A percentile compares a stretch with the other conserved stretches of the same genome.
Conservation (phyloP, 2,329 filamentous ascomycete species). For the Domatiomyces globalis region DNA sequence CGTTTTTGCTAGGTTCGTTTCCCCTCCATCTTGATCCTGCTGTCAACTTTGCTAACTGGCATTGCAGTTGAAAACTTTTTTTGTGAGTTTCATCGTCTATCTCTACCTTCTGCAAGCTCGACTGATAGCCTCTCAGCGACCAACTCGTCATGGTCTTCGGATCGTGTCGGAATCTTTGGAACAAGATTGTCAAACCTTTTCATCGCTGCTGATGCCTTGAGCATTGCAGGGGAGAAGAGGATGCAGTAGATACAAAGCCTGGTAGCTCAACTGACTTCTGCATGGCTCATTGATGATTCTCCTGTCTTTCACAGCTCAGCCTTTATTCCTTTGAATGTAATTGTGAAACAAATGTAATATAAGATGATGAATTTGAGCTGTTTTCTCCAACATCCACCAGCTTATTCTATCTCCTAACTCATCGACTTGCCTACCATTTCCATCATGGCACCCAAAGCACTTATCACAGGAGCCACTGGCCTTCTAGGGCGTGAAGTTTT, state of each 20-base stretch:
- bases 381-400: not conserved
- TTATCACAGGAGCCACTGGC: constrained; percentile 75
- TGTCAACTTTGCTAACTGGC: not conserved
- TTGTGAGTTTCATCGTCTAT: constrained; percentile 25
- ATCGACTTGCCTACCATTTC: not conserved
- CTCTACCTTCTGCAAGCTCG: not conserved
- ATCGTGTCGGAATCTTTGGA: constrained; percentile 67
- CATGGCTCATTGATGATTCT: not conserved
- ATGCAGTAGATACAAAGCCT: not conserved
- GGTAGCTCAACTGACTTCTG: not conserved
- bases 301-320: not conserved
- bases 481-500: constrained; percentile 68
- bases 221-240: constrained; percentile 13
- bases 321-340: not conserved
- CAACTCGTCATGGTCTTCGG: constrained; percentile 56
- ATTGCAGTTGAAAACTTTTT: constrained; percentile 47
- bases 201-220: constrained; percentile 13
- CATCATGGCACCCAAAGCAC: constrained; percentile 34
- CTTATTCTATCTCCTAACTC: not conserved
- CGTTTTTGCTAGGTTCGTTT: constrained; percentile 63
- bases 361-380: not conserved
- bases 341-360: not conserved
- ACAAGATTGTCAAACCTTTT: constrained; percentile 20
- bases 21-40: not conserved
- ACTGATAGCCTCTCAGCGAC: constrained; percentile 30